Base-by-base conservation (phyloP, 371 early-diverging fungal species). In the Haplosporangium sp. region DNA sequence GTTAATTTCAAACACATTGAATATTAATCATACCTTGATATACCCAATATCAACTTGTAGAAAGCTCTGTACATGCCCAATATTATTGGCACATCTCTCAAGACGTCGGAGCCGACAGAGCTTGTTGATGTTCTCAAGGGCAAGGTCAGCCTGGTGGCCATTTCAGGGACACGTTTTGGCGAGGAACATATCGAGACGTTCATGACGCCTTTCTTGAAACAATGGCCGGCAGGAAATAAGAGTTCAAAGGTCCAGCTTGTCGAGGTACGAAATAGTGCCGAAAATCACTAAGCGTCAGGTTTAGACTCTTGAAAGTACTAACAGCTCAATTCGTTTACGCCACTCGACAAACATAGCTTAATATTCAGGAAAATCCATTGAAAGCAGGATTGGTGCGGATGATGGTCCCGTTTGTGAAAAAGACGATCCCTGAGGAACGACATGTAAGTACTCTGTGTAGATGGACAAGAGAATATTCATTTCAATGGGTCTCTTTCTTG, bases 11-110 rank as follows among this genome's bases (percentile, higher is more conserved):
- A 42, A 59, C 7, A 36, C 6, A 10, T 29, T 16, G 36, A 9
- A 16, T 38, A 18, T 6, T 55, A 23, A 6, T 45, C 47, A 42
- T 29, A 29, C 4, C 29, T 4, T 29, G 1, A 1, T 29, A 29
- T 29, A 4, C 29, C 29, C 29, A 29, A 10, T 23, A 8, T 18
- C 29, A 5, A 36, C 14, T 37, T 42, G 37, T 74, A 90, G 87
- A 86, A 87, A 75, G 86, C 93, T 43, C 83, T 88, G 0, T 85
- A 86, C 62, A 89, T 95, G 84, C 92, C 93, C 13, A 90, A 93
- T 62, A 88, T 92, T 55, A 82, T 83, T 67, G 92, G 89, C 9
- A 83, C 83, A 45, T 83, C 85, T 21, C 74, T 93, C 45, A 71
- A 72, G 59, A 67, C 79, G 0, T 85, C 89, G 12, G 65, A 89